Evolutionary conservation across 2,329 filamentous ascomycete species (phyloP), one percentile per base, ranked within the genome.

Genomic region (Xylariales sp.): DNA sequence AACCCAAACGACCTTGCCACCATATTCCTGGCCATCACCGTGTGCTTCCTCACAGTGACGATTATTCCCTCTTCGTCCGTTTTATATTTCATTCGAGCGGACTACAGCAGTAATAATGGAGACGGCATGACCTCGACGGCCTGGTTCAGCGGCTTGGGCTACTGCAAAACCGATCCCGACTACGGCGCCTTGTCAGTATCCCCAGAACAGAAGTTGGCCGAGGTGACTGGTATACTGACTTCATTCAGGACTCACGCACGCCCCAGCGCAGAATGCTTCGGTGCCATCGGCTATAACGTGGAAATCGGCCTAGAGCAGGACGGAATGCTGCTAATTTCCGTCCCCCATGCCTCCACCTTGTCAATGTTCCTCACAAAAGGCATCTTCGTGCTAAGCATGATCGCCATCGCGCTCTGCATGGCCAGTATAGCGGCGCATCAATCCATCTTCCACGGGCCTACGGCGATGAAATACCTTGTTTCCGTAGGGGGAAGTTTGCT

Each of bases 91-190:
- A 23, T 64, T 12, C 65, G 66, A 18, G 61, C 60, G 34, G 68
- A 70, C 16, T 66, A 64, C 23, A 28, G 18, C 61, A 56, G 4
- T 28, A 32, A 55, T 18, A 18, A 39, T 36, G 32, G 23, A n/a
- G 39, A 57, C 39, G 49, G 50, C 8, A 36, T 49, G 8, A 23
- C 52, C 36, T 57, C 56, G 16, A 71, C 66, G 6, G 57, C 59
- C 14, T 72, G 70, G 70, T 66, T 72, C 18, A 23, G 64, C 41
- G 57, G 36, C 23, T 12, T 56, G 3, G 70, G 70, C 4, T 70
- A 70, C 43, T 72, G 70, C 39, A 56, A 59, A 3, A n/a, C 46
- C 1, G 32, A 58, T 14, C 18, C 23, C n/a, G 63, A 39, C n/a
- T 54, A 62, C 18, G 41, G 53, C n/a, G 32, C 23, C 49, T 18